These are phyloP conservation scores for Firmiana major DNA, from an alignment of 345 rosid genomes.

Conservation along the genomic window DNA sequence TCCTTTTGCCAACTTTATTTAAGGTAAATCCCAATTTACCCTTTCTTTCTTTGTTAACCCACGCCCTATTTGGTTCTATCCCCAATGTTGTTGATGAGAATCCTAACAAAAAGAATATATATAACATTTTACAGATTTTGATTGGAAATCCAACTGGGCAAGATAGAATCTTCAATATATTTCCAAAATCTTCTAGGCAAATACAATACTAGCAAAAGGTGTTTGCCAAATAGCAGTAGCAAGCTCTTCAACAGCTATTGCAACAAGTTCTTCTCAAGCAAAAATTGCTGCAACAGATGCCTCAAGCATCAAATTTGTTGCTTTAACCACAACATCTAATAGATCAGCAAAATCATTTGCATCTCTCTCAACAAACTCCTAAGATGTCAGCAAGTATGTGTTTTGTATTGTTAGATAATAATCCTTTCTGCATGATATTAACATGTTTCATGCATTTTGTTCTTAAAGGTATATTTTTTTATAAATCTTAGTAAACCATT, in stretches of 20 bases:
- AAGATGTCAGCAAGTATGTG: constrained; percentile 75
- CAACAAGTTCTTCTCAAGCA: constrained; percentile 64
- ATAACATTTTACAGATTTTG: constrained; percentile 45
- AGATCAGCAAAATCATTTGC: constrained; percentile 79
- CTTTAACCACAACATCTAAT: constrained; percentile 66
- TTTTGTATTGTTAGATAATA: background rate
- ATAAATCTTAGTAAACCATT: too few species aligned
- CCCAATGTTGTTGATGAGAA: constrained; percentile 48
- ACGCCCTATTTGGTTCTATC: too few species aligned
- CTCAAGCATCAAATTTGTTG: constrained; percentile 58
- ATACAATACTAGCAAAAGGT: constrained; percentile 55
- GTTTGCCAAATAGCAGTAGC: constrained; percentile 50
- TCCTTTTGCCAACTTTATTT: too few species aligned
- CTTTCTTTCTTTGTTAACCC: too few species aligned
- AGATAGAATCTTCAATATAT: constrained; percentile 49
- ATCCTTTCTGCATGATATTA: background rate
- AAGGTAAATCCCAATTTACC: too few species aligned
- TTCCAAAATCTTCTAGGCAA: constrained; percentile 57
- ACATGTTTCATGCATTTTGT: too few species aligned
- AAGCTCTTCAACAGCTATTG: constrained; percentile 54
- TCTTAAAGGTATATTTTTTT: too few species aligned
- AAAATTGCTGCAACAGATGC: constrained; percentile 65
- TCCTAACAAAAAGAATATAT: constrained; percentile 57
- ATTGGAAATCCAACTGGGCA: constrained; percentile 43
- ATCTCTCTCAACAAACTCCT: constrained; percentile 64